Base-by-base conservation (phyloP, 2,329 filamentous ascomycete genomes). In the Trichophyton verrucosum region DNA sequence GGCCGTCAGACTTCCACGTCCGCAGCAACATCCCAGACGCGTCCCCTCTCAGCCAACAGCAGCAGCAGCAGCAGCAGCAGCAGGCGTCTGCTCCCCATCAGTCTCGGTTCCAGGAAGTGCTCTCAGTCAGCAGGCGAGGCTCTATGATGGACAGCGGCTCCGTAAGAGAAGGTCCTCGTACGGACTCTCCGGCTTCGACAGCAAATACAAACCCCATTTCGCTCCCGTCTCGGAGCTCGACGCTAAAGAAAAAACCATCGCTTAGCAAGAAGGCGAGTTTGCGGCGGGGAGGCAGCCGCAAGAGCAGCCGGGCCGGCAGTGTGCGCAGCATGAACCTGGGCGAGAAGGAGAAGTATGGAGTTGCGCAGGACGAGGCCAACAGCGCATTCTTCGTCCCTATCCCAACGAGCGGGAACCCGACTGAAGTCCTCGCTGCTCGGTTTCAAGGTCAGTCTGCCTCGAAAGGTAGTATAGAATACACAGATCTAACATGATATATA, bases 361-460 rank as follows among this genome's bases (percentile, higher is more conserved):
- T 67, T 49, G 72, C 73, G 30, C 76, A 79, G 3, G 86, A 89
- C 63, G 81, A 83, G 63, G 79, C 81, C 66, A 87, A 91, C 71
- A 96, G 88, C 74, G 89, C 87, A 49, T 96, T 96, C 72, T 86
- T 86, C 72, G 91, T 90, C 57, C 94, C 94, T 0, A 87, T 99
- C 38, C 94, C 91, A 2, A 96, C 89, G 3, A 83, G 82, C 17
- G 89, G 90, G 3, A 91, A 86, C 59, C 94, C 94, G 1, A 97
- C 94, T 1, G 92, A 97, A 62, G 81, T 88, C 58, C 80, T 99
- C 33, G 88, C 90, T 49, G 89, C 85, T 67, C 84, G 94, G 60
- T 99, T 99, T 72, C 89, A 96, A 79, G 83, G 91, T 91, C 80
- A 63, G 83, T 70, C 20, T 8, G 11, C 8, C 57, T 46, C n/a